phyloP scores from a whole-genome alignment of 805 yeast genomes.

The Suhomyces canberraensis region DNA sequence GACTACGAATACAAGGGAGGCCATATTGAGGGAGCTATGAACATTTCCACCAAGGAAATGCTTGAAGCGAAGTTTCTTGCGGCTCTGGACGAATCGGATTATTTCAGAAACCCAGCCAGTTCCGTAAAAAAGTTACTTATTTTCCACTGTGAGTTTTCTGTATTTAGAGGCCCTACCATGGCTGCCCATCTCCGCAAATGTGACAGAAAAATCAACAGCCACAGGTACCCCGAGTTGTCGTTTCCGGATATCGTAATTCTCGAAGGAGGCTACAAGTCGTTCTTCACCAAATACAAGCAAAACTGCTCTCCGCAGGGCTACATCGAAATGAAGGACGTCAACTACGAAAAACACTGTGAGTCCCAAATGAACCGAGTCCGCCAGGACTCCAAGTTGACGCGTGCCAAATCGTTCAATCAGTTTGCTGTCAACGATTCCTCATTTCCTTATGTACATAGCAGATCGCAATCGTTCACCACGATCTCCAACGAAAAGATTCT shows the following conservation, averaged over 20 bases:
- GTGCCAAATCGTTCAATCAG: conserved; percentile 35
- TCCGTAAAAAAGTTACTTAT: conserved; percentile 50
- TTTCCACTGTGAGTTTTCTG: conserved; percentile 93
- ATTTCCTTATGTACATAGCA: conserved; percentile 18
- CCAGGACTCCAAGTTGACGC: conserved; percentile 40
- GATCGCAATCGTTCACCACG: conserved; percentile 30
- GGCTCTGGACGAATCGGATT: conserved; percentile 5
- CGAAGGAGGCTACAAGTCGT: conserved; percentile 87
- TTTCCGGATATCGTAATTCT: conserved; percentile 88
- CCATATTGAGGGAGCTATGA: conserved; percentile 80
- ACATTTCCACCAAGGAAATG: conserved; percentile 66
- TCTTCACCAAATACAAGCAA: conserved; percentile 55
- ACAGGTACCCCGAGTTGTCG: conserved; percentile 72
- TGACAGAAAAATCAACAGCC: conserved; percentile 72
- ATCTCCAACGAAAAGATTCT: conserved; percentile 28
- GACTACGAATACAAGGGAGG: conserved; percentile 93
- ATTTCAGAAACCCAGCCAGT: not conserved
- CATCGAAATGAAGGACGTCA: conserved; percentile 70
- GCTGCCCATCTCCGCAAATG: conserved; percentile 80
- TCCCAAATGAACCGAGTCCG: conserved; percentile 42
- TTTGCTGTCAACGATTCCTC: conserved; percentile 2
- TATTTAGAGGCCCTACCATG: conserved; percentile 91
- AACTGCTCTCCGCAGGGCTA: conserved; percentile 77
- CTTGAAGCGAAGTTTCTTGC: conserved; percentile 45
- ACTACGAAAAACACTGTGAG: conserved; percentile 40